Evolutionary conservation across 148 eudicot species (phyloP), one percentile per base, ranked within the genome.

Genomic region (Spergularia marina): DNA sequence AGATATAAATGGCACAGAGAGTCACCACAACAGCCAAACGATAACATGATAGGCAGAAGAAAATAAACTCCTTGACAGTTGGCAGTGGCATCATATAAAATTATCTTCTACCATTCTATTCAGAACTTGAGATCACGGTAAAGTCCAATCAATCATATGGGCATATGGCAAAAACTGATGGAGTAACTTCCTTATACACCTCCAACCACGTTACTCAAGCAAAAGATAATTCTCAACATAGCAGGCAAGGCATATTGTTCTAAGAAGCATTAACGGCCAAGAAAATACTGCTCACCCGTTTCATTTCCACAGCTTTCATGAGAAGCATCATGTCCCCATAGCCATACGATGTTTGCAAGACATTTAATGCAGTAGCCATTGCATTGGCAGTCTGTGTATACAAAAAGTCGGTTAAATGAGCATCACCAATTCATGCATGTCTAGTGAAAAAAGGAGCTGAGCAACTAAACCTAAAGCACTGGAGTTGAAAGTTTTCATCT

Each of bases 291-390:
- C 73, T 36, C 30, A 93, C 98, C 96, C 89, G 89, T 78, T 88
- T 88, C 61, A 78, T 70, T 60, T 89, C 89, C 67, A 84, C 83
- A 61, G 98, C 96, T 82, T 83, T 89, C 67, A 83, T 64, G 68
- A 91, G 77, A 84, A 93, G 96, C 88, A 93, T 67, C 68, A 83
- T 68, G 74, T 93, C 98, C 57, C 89, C 96, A 78, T 85, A 89
- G 13, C 92, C 81, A 84, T 86, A 84, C n/a, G 90, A 88, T 77
- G 98, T 89, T 78, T 87, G 94, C 64, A 84, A 82, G 65, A 89
- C 91, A 79, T 93, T 93, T 74, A 91, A 86, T 39, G 91, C 80
- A 65, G 80, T 77, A 12, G 91, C 91, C 77, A 91, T 86, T 58
- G 83, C 87, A 82, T 65, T 79, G 70, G 87, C 79, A 69, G 98